Evolutionary conservation across 805 yeast species (phyloP).

Genomic region (Wickerhamiella brachini): DNA sequence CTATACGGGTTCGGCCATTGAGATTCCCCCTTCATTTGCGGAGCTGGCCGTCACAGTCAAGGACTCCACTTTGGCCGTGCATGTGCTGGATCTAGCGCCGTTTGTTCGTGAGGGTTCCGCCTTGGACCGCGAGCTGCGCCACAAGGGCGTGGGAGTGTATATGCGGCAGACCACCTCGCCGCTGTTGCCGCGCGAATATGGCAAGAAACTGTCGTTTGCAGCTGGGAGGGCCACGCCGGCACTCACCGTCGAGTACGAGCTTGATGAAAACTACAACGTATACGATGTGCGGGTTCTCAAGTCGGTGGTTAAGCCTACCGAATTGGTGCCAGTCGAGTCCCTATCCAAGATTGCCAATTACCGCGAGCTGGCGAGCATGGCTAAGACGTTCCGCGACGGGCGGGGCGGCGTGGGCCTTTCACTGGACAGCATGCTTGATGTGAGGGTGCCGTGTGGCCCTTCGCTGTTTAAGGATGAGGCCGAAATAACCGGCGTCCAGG

Average conservation of each 20-base stretch:
- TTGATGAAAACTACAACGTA: constrained; percentile 62
- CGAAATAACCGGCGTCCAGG: constrained; percentile 24
- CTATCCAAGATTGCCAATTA: not conserved
- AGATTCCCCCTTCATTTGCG: constrained; percentile 40
- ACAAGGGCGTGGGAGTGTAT: constrained; percentile 78
- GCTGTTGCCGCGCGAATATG: constrained; percentile 39
- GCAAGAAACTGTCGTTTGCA: constrained; percentile 28
- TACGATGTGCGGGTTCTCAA: constrained; percentile 68
- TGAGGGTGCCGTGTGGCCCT: constrained; percentile 10
- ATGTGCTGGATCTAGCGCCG: constrained; percentile 65
- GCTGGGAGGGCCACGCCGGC: constrained; percentile 50
- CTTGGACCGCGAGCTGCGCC: constrained; percentile 78
- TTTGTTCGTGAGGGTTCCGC: constrained; percentile 59
- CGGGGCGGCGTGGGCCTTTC: not conserved
- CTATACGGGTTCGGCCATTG: constrained; percentile 33
- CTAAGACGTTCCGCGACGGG: constrained; percentile 3
- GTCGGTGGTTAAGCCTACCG: constrained; percentile 33
- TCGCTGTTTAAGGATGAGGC: constrained; percentile 4
- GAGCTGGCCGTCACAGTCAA: constrained; percentile 81
- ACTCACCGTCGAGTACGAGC: constrained; percentile 63
- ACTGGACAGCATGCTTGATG: constrained; percentile 9
- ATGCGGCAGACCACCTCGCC: constrained; percentile 55
- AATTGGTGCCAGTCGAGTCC: not conserved
- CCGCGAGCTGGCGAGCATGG: constrained; percentile 2
- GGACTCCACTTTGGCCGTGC: constrained; percentile 74